These are phyloP conservation scores for Sclerotiophoma versabilis DNA, from an alignment of 2,329 filamentous ascomycete genomes.

Conservation along the genomic window DNA sequence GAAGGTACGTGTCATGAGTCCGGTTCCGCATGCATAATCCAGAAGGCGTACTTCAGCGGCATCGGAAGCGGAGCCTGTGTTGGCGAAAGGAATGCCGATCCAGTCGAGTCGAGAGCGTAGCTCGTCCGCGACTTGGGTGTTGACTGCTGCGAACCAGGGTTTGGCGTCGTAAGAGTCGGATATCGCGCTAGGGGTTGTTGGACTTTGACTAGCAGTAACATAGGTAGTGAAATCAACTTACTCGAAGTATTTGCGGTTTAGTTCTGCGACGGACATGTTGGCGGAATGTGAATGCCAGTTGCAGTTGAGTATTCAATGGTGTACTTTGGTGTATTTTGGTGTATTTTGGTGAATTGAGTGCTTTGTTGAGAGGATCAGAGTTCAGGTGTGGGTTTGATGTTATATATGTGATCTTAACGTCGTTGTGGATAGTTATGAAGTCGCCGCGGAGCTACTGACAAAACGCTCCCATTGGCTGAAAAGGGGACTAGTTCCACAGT, in stretches of 20 bases:
- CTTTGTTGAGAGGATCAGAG: background rate
- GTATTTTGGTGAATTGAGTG: background rate
- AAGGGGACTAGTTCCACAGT: background rate
- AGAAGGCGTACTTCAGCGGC: constrained; percentile 61
- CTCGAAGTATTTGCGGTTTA: constrained; percentile 49
- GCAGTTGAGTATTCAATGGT: background rate
- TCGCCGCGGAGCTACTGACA: constrained; percentile 10
- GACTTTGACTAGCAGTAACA: background rate
- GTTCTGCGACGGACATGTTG: constrained; percentile 42
- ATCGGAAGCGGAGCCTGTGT: constrained; percentile 38
- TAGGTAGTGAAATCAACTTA: constrained; percentile 12
- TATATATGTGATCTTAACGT: constrained; percentile 1
- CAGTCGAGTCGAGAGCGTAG: constrained; percentile 64
- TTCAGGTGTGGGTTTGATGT: background rate
- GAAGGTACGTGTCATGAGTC: constrained; percentile 67
- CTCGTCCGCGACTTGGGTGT: constrained; percentile 62
- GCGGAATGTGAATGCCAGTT: background rate
- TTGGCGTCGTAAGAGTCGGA: constrained; percentile 65
- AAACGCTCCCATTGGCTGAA: constrained; percentile 8
- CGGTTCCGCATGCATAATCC: constrained; percentile 80
- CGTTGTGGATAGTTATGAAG: constrained; percentile 5
- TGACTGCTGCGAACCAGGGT: constrained; percentile 59
- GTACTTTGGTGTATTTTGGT: background rate
- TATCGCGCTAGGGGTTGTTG: constrained; percentile 53
- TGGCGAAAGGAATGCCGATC: constrained; percentile 66